Conservation (phyloP, 441 rosid genomes). For the Sinapis alba region DNA sequence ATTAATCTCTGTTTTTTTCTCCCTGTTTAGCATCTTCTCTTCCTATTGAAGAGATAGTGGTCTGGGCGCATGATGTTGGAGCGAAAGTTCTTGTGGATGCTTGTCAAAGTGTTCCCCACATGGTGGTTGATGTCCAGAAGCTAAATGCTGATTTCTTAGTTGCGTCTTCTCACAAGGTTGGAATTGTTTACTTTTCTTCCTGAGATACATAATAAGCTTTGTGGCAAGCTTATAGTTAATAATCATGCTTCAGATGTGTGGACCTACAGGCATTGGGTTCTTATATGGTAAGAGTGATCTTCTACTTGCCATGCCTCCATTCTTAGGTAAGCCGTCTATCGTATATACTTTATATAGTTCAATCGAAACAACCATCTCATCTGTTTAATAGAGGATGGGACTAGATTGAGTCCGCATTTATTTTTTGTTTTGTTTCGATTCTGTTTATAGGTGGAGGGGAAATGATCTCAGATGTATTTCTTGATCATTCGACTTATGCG, state of each 20-base stretch:
- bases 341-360: background rate
- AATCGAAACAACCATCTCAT: constrained; percentile 5
- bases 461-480: constrained; percentile 92
- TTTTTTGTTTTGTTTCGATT: constrained; percentile 1
- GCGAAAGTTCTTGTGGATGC: constrained; percentile 95
- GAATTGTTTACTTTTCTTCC: constrained; percentile 38
- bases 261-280: constrained; percentile 99
- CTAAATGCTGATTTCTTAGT: constrained; percentile 90
- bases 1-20: background rate
- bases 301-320: constrained; percentile 87
- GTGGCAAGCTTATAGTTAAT: constrained; percentile 49
- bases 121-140: constrained; percentile 83
- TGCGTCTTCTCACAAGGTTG: constrained; percentile 99
- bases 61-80: constrained; percentile 75
- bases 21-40: constrained; percentile 69
- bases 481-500: constrained; percentile 96
- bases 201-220: constrained; percentile 28
- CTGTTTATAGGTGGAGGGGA: constrained; percentile 83
- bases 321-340: constrained; percentile 64
- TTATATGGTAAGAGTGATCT: constrained; percentile 82
- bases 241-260: constrained; percentile 99
- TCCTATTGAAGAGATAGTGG: constrained; percentile 72
- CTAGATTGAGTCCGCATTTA: constrained; percentile 10
- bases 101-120: constrained; percentile 97
- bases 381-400: background rate